Conservation (phyloP, 1,284 basidiomycete genomes). For the Sphagnurus paluster region DNA sequence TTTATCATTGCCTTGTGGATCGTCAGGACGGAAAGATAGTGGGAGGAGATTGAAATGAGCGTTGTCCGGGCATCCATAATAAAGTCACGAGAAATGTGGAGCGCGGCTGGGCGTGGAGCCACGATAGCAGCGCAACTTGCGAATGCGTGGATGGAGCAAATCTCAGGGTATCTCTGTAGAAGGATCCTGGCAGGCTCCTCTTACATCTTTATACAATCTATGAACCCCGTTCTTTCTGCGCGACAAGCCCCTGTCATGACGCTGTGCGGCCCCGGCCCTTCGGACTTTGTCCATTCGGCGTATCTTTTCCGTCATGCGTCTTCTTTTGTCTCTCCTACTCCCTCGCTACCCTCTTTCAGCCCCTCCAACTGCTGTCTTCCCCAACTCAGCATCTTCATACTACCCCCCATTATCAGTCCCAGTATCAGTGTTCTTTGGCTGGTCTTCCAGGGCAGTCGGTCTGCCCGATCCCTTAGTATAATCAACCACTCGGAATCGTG, state of each 20-base stretch:
- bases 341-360: constrained; percentile 24
- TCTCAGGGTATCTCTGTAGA: no score
- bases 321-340: constrained; percentile 4
- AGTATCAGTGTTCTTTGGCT: constrained; percentile 50
- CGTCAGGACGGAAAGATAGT: constrained; percentile 19
- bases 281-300: constrained; percentile 4
- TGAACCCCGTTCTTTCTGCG: not conserved
- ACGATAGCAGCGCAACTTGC: no score
- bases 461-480: constrained; percentile 34
- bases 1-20: constrained; percentile 53
- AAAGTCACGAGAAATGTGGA: constrained; percentile 18
- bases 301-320: not conserved
- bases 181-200: no score
- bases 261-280: not conserved
- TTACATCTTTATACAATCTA: no score
- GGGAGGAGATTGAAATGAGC: constrained; percentile 21
- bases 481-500: constrained; percentile 6
- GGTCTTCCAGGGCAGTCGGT: constrained; percentile 57
- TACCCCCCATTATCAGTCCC: constrained; percentile 52
- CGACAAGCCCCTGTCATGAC: constrained; percentile 3
- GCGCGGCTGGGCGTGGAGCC: constrained; percentile 5
- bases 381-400: constrained; percentile 54
- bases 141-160: no score
- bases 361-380: constrained; percentile 24
- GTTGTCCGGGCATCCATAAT: constrained; percentile 15